Evolutionary conservation across 2,329 filamentous ascomycete species (phyloP), one percentile per base, ranked within the genome.

Genomic region (Beauveria caledonica): DNA sequence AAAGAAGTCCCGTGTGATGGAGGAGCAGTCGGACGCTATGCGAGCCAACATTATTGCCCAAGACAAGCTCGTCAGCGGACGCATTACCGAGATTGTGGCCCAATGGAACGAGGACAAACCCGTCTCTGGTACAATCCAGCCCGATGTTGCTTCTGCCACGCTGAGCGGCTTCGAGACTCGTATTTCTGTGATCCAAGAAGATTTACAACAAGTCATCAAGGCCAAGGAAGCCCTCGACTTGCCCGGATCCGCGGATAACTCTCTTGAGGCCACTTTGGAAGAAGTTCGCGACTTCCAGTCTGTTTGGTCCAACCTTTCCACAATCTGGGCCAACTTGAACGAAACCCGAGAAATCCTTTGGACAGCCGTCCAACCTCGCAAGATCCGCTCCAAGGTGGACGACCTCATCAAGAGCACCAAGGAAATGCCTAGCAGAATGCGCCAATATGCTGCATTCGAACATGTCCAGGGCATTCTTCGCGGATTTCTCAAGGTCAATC

Each of bases 241-340:
- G 46, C 89, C 93, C 3, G 83, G 89, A 3, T 89, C 85, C 59
- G 79, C 87, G 0, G 90, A 96, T 66, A 89, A 88, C 56, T 86
- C 88, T n/a, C 84, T 99, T 23, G 81, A 84, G n/a, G 84, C 88
- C 27, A 89, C 97, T 9, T 80, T 97, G 17, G 93, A 97, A 71
- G 94, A 99, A 75, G 92, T 99, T 2, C 91, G 96, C 63, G 94
- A 99, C 73, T 99, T 99, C 78, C 96, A 96, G 76, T 97, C 93
- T 21, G 94, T 99, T 10, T 99, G 94, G 94, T 90, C 93, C 36
- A 93, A 90, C 53, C 78, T 99, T 54, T 93, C 91, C 25, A 96
- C 92, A 6, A 96, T 99, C 63, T 99, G 94, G 94, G 89, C 90
- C 71, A 96, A 90, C 70, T 79, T 99, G 62, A 94, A 97, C 68